Conservation (phyloP, 805 yeast genomes). For the Yarrowia deformans region DNA sequence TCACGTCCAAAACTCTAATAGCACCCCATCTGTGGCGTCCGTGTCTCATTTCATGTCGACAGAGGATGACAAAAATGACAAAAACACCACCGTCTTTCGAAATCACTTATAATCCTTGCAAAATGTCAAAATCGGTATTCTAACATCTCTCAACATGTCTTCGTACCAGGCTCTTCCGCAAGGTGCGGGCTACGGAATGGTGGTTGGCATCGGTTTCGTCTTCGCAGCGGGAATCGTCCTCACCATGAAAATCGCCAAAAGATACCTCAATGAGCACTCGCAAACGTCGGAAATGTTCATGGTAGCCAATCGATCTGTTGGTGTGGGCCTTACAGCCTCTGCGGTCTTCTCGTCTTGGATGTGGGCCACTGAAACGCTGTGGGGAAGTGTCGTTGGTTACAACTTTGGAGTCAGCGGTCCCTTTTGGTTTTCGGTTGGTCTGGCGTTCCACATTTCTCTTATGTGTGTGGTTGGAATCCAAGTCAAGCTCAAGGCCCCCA, state of each 20-base stretch:
- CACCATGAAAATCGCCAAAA: slow-evolving; percentile 44
- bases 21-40: slow-evolving; percentile 37
- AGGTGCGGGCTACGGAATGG: slow-evolving; percentile 83
- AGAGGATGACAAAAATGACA: slow-evolving; percentile 8
- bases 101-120: not conserved
- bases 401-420: slow-evolving; percentile 62
- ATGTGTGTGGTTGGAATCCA: slow-evolving; percentile 79
- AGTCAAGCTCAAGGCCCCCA: slow-evolving; percentile 79
- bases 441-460: slow-evolving; percentile 74
- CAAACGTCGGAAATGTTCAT: slow-evolving; percentile 47
- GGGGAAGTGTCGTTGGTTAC: slow-evolving; percentile 55
- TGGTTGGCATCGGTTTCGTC: slow-evolving; percentile 78
- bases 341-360: slow-evolving; percentile 59
- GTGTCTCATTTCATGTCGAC: slow-evolving; percentile 6
- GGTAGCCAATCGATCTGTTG: slow-evolving; percentile 54
- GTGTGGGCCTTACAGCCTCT: slow-evolving; percentile 55
- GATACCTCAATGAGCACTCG: slow-evolving; percentile 43
- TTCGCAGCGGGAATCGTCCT: slow-evolving; percentile 55
- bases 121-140: not conserved
- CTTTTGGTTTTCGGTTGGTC: slow-evolving; percentile 79
- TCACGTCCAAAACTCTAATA: slow-evolving; percentile 4
- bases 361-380: slow-evolving; percentile 55
- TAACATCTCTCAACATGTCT: not conserved
- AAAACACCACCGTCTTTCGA: not conserved
- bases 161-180: slow-evolving; percentile 17